Evolutionary conservation across 2,329 filamentous ascomycete species (phyloP), one percentile per base, ranked within the genome.

Genomic region (Microdochium trichocladiopsis): DNA sequence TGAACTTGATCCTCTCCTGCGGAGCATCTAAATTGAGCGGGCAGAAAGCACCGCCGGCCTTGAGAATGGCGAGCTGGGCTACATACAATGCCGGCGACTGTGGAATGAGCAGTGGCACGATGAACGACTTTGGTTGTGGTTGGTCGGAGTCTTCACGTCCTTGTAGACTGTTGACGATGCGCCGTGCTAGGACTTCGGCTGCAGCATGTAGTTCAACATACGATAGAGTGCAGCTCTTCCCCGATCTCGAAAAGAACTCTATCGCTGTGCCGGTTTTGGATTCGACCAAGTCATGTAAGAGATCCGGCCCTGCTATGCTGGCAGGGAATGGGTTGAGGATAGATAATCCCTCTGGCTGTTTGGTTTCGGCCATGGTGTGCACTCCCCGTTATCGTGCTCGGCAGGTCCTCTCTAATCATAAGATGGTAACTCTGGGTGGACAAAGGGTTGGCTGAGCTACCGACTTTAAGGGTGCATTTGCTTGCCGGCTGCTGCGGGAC

Each of bases 21-120:
- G 92, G 92, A 0, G 86, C 82, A 67, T 95, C 91, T 49, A 88
- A 76, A 55, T 87, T 87, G 52, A 96, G 72, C 0, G 92, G 91
- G 58, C 91, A 96, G 61, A 96, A 96, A 0, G 90, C 90, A 33
- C 81, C 88, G 6, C 92, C 92, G 12, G 84, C 84, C 66, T 92
- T 91, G 48, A 96, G 73, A 51, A 93, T 81, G 3, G 86, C 90
- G 47, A 96, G 68, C 56, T 89, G 79, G 1, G 88, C 77, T 52
- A 94, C 77, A 67, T 96, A 96, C 23, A 96, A 76, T 48, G 85
- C 78, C 10, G 86, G 82, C 14, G 82, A 87, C 69, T 96, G 92
- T 2, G 87, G 85, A 16, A 95, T 69, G 21, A 95, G 76, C 2
- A 96, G 72, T 0, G 92, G 91, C 36, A 96, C 76, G 33, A 95